Conservation (phyloP, 306 rosid species). For the Luffa aegyptiaca region DNA sequence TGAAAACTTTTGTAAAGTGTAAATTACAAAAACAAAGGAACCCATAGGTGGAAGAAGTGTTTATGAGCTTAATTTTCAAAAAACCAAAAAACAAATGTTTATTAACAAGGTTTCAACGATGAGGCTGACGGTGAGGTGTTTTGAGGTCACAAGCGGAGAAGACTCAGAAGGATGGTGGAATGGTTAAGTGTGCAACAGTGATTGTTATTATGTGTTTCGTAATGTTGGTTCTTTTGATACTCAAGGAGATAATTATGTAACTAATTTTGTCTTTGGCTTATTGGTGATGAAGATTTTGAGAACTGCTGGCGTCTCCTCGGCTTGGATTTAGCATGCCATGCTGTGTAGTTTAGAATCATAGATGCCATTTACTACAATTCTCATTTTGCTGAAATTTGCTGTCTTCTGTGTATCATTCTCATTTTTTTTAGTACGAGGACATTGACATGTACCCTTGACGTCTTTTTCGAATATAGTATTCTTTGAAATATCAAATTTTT, state of each 20-base stretch:
- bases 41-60: background rate
- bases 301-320: background rate
- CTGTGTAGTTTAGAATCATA: too few relatives aligned
- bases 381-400: background rate
- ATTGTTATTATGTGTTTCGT: slow-evolving; percentile 67
- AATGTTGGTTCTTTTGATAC: slow-evolving; percentile 55
- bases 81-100: background rate
- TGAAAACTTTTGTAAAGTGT: background rate
- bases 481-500: background rate
- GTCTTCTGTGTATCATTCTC: background rate
- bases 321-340: background rate
- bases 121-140: background rate
- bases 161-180: slow-evolving; percentile 65
- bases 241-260: slow-evolving; percentile 53
- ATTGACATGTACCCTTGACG: too few relatives aligned
- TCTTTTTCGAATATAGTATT: background rate
- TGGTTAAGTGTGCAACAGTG: slow-evolving; percentile 65
- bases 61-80: background rate
- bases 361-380: background rate
- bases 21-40: too few relatives aligned
- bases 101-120: background rate
- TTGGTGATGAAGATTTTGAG: background rate
- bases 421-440: too few relatives aligned
- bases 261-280: background rate
- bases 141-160: slow-evolving; percentile 60